A percentile compares a stretch with the other conserved stretches of the same genome.
phyloP scores from a whole-genome alignment of 805 yeast species.

The Ogataea ganodermae region DNA sequence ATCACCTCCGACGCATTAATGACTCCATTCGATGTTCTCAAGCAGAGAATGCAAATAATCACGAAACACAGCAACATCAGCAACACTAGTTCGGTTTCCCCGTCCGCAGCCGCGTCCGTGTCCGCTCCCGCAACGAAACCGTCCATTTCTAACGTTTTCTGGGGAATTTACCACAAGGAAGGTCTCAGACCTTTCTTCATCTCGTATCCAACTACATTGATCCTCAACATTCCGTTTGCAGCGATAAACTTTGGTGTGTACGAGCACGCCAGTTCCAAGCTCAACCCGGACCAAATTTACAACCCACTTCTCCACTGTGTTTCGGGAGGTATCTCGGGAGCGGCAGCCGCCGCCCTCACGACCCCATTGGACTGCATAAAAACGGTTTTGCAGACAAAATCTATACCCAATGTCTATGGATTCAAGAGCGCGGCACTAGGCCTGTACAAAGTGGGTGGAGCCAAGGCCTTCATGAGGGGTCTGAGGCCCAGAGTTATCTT shows the following conservation, averaged over 20 bases:
- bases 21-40: constrained; percentile 96
- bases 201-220: constrained; percentile 90
- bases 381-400: constrained; percentile 85
- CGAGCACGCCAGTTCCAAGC: constrained; percentile 73
- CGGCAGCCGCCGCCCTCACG: constrained; percentile 90
- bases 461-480: constrained; percentile 76
- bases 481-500: constrained; percentile 87
- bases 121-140: constrained; percentile 9
- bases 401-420: constrained; percentile 61
- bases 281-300: constrained; percentile 77
- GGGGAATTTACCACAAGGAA: constrained; percentile 56
- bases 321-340: constrained; percentile 93
- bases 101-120: constrained; percentile 7
- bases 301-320: constrained; percentile 92
- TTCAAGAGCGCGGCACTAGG: constrained; percentile 70
- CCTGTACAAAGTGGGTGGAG: constrained; percentile 61
- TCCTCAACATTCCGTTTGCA: constrained; percentile 92
- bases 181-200: constrained; percentile 83
- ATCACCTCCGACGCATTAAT: constrained; percentile 91
- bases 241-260: constrained; percentile 92
- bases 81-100: not conserved
- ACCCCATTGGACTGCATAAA: constrained; percentile 94
- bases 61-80: constrained; percentile 15
- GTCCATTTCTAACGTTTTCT: constrained; percentile 32
- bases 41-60: constrained; percentile 85